Evolutionary conservation across 306 rosid species (phyloP).

Genomic region (Lagenaria siceraria): DNA sequence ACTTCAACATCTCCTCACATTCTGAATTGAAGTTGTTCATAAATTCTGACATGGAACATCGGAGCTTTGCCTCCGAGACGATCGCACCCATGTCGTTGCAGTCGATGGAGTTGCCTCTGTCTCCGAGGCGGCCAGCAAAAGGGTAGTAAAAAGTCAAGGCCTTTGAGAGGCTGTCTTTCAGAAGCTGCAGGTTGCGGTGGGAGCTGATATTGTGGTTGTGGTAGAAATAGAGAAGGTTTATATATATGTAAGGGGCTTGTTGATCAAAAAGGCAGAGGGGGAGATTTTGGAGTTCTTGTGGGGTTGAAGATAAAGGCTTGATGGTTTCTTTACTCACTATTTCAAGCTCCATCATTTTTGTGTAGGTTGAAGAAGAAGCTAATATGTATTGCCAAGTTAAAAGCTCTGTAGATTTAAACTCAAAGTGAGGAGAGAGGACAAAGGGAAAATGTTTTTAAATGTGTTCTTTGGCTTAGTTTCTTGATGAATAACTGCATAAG

Average conservation of each 20-base stretch:
- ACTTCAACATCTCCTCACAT: not conserved
- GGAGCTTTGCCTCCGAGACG: constrained; percentile 15
- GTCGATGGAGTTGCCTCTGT: not conserved
- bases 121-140: not conserved
- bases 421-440: too few species aligned
- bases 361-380: too few species aligned
- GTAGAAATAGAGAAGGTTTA: constrained; percentile 39
- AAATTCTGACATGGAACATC: constrained; percentile 7
- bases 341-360: constrained; percentile 6
- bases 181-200: not conserved
- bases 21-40: constrained; percentile 13
- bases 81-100: constrained; percentile 36
- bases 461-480: too few species aligned
- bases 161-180: constrained; percentile 31
- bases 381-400: too few species aligned
- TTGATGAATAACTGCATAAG: too few species aligned
- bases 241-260: not conserved
- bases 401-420: too few species aligned
- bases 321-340: constrained; percentile 29
- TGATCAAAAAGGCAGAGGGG: constrained; percentile 28
- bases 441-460: too few species aligned
- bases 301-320: constrained; percentile 38
- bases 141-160: constrained; percentile 37
- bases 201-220: not conserved
- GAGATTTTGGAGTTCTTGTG: constrained; percentile 12